phyloP scores from a whole-genome alignment of 2,329 filamentous ascomycete genomes.

The Chrysosporium queenslandicum region DNA sequence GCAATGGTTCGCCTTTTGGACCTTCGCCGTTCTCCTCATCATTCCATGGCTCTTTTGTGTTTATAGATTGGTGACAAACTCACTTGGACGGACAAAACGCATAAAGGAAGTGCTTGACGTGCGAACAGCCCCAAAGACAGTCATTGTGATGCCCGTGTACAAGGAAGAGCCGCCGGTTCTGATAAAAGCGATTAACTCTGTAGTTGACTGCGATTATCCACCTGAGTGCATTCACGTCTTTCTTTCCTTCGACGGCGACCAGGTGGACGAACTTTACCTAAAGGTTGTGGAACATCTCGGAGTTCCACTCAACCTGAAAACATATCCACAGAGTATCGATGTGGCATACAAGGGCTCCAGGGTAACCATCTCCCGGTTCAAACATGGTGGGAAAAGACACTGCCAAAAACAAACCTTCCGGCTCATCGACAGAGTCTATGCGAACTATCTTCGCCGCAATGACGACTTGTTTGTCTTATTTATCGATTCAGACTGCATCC shows the following conservation, averaged over 20 bases:
- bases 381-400: conserved; percentile 84
- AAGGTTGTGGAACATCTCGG: conserved; percentile 77
- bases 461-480: conserved; percentile 94
- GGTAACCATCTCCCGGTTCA: conserved; percentile 83
- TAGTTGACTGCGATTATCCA: conserved; percentile 90
- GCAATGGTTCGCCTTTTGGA: conserved; percentile 95
- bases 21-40: conserved; percentile 73
- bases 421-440: conserved; percentile 86
- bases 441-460: conserved; percentile 72
- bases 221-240: conserved; percentile 88
- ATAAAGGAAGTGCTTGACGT: conserved; percentile 81
- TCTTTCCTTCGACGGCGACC: conserved; percentile 84
- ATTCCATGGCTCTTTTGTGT: conserved; percentile 90
- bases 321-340: conserved; percentile 83
- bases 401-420: conserved; percentile 91
- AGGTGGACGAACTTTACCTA: conserved; percentile 79
- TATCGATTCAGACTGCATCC: conserved; percentile 93
- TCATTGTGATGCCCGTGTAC: conserved; percentile 95
- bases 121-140: conserved; percentile 77
- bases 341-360: conserved; percentile 71
- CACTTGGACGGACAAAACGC: conserved; percentile 67
- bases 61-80: conserved; percentile 80
- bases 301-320: conserved; percentile 63
- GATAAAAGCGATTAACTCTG: conserved; percentile 76
- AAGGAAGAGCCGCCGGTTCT: conserved; percentile 79